phyloP scores from a whole-genome alignment of 768 basidiomycete species.

The Lepiota brunneoincarnata region DNA sequence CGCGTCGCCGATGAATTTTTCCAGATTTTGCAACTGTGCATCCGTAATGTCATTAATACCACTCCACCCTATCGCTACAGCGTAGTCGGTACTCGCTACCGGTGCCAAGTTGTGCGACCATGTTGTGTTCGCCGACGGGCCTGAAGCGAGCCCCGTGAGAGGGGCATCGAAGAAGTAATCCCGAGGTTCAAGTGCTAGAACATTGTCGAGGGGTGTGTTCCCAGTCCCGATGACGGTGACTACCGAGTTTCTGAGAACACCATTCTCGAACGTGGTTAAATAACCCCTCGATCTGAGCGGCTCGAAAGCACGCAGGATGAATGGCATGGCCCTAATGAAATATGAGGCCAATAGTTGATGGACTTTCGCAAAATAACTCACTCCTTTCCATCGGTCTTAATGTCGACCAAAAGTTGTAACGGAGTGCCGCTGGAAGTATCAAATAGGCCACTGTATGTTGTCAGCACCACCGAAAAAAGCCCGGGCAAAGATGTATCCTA shows the following conservation, averaged over 20 bases:
- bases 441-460: conserved; percentile 43
- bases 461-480: neutral
- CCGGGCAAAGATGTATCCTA: conserved; percentile 17
- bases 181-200: conserved; percentile 41
- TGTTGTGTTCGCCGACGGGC: conserved; percentile 27
- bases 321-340: conserved; percentile 34
- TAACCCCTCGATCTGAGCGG: conserved; percentile 43
- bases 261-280: conserved; percentile 43
- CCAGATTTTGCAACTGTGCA: conserved; percentile 35
- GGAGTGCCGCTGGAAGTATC: conserved; percentile 39
- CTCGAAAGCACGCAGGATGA: conserved; percentile 40
- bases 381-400: conserved; percentile 50
- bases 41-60: conserved; percentile 42
- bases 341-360: neutral
- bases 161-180: conserved; percentile 55
- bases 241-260: conserved; percentile 30
- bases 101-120: conserved; percentile 43
- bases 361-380: conserved; percentile 20
- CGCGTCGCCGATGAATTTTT: conserved; percentile 38
- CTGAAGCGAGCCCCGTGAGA: conserved; percentile 33
- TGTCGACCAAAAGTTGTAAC: conserved; percentile 48
- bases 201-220: conserved; percentile 45
- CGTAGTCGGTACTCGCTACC: conserved; percentile 50
- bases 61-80: conserved; percentile 41
- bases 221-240: conserved; percentile 50